Percentiles rank a stretch among this genome's conserved stretches.
Conservation (phyloP, 305 asterid genomes). For the Rubia balearica region DNA sequence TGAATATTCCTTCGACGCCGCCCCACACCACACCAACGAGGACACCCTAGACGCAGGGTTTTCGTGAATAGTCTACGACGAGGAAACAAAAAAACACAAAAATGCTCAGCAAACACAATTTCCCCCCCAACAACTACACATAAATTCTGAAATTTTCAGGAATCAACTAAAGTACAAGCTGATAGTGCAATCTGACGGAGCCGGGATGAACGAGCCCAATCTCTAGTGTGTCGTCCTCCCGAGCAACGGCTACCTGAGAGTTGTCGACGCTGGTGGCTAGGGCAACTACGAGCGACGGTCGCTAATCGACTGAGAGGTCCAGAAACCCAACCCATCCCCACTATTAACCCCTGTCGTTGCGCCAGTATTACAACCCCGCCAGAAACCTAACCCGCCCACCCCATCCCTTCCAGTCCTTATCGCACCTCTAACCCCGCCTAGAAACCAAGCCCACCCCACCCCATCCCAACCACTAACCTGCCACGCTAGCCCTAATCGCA, state of each 20-base stretch:
- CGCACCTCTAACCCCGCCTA: too few species aligned
- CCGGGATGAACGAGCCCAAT: conserved; percentile 99
- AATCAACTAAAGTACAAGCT: conserved; percentile 50
- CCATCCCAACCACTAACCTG: too few species aligned
- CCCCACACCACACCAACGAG: conserved; percentile 84
- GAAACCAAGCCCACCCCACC: too few species aligned
- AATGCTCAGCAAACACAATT: conserved; percentile 14
- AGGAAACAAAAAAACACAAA: conserved; percentile 1
- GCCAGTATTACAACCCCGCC: too few species aligned
- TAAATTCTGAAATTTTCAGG: background rate
- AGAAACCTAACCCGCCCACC: too few species aligned
- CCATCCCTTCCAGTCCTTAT: too few species aligned
- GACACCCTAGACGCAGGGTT: conserved; percentile 73
- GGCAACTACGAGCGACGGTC: too few species aligned
- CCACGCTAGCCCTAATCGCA: too few species aligned
- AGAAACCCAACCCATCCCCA: too few species aligned
- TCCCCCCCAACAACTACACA: background rate
- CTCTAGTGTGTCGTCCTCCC: conserved; percentile 81
- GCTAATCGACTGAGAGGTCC: too few species aligned
- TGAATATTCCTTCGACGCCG: conserved; percentile 45
- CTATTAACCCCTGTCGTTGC: too few species aligned
- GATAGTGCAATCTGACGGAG: conserved; percentile 99
- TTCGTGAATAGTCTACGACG: conserved; percentile 74
- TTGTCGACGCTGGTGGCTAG: too few species aligned
- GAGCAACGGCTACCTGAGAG: background rate